Evolutionary conservation across 192 early-diverging fungal species (phyloP).

Genomic region (Entomortierella chlamydospora): DNA sequence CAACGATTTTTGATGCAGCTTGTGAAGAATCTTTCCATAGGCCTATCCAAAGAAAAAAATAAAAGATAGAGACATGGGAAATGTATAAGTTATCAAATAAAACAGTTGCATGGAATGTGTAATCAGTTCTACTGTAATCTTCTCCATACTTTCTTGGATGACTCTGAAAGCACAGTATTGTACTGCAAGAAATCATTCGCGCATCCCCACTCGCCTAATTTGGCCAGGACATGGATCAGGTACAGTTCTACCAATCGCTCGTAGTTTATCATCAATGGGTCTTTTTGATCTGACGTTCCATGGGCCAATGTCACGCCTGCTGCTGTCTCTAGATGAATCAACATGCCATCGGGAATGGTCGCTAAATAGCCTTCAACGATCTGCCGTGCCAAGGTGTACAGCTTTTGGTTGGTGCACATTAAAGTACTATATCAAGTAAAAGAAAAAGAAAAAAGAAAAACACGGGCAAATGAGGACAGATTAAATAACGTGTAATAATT

Average conservation of each 20-base stretch:
- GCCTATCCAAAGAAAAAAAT: constrained; percentile 4
- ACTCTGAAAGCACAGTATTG: constrained; percentile 45
- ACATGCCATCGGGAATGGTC: constrained; percentile 30
- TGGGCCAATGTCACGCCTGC: constrained; percentile 24
- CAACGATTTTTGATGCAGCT: constrained; percentile 42
- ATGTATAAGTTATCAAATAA: not conserved
- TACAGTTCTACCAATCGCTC: constrained; percentile 56
- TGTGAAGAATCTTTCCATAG: constrained; percentile 43
- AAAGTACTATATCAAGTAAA: constrained; percentile 15
- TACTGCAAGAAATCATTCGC: constrained; percentile 50
- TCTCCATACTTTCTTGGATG: constrained; percentile 46
- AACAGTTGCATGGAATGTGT: not conserved
- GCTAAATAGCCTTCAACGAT: constrained; percentile 40
- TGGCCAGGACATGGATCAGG: constrained; percentile 54
- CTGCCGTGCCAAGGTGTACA: constrained; percentile 27
- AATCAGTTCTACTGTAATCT: too few relatives aligned
- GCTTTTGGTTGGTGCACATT: constrained; percentile 40
- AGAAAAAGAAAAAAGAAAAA: not conserved
- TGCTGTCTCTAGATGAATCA: constrained; percentile 45
- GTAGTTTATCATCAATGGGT: constrained; percentile 56
- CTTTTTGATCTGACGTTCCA: constrained; percentile 14
- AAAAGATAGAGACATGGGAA: not conserved
- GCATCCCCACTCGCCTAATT: constrained; percentile 53
- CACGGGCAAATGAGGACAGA: too few relatives aligned
- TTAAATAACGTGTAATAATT: not conserved